Base-by-base conservation (phyloP, 2,329 filamentous ascomycete species). In the Thyridium curvatum region DNA sequence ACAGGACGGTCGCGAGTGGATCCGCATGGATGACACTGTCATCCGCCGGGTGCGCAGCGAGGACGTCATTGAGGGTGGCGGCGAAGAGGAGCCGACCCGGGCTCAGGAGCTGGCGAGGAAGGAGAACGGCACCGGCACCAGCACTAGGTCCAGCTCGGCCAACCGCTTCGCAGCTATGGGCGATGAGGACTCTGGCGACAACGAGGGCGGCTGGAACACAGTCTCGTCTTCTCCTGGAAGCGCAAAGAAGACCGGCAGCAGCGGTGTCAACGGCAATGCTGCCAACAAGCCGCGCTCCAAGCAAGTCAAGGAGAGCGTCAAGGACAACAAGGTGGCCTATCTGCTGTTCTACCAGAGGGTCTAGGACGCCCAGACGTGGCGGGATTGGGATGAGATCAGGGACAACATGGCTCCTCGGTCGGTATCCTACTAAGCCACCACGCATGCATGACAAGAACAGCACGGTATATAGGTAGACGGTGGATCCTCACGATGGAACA, bases 271-370 rank as follows among this genome's bases (percentile, higher is more conserved):
- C 52, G 84, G 82, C 30, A 70, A 68, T 17, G 29, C 41, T n/a
- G 30, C 30, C 21, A 26, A 26, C 21, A 26, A 6, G 21, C 21
- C 21, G 10, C 21, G 21, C 10, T 26, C 70, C 54, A 72, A 77
- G 64, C 62, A 79, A 61, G 46, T 68, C 58, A 71, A 78, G 60
- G 79, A 81, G 51, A 77, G 66, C 48, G 75, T 86, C 56, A 88
- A 87, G 62, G 91, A 97, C 61, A 95, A 91, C 72, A 95, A 94
- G 72, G 91, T 96, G 42, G 93, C 93, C 4, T 98, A 98, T 64
- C 79, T 98, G 49, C 67, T 98, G 55, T 94, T 98, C 66, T 98
- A 98, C 62, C 84, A 96, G 67, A 80, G 79, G 53, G 77, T 93
- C 44, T 77, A 50, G 40, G 41, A 39, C 8, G 18, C 14, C n/a